Base-by-base conservation (phyloP, 345 rosid species). In the Lagerstroemia speciosa region DNA sequence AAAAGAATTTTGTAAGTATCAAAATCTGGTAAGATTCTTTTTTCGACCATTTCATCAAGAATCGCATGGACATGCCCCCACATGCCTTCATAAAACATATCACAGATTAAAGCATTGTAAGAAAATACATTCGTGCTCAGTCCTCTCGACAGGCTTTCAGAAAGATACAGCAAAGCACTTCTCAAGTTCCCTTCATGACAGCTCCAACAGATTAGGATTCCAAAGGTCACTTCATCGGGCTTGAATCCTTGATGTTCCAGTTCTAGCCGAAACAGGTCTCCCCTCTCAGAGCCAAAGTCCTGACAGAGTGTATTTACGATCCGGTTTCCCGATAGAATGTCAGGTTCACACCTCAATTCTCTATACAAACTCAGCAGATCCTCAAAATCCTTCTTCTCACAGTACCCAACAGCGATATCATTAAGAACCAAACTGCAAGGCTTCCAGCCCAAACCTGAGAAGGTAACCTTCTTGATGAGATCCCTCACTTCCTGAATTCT, bases 361-460 rank as follows among this genome's bases (percentile, higher is more conserved):
- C 41, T 38, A 63, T 85, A 68, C 67, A 90, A 83, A 78, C 84
- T 81, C 45, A 83, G 60, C 66, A 81, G 66, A 82, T 92, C 95
- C 71, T 87, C 93, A 73, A 86, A 92, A 66, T 92, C 91, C 64
- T 82, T 84, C 82, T 87, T 90, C 74, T 85, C 82, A 69, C 85
- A 81, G 69, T 88, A 89, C 14, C 86, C 91, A 72, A 66, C 65
- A 60, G 83, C 77, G 72, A 89, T 85, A 66, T 81, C 81, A 69
- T 86, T 76, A 40, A 83, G 53, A 67, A 80, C 72, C 11, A 69
- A 72, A 68, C 68, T 67, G 72, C 78, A 75, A 45, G 81, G 79
- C 75, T 71, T 67, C 77, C 80, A 82, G 46, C 86, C 87, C 43
- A 78, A 77, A 73, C 74, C 76, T 69, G 64, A 71, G 32, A 37